Evolutionary conservation across 306 rosid species (phyloP), one percentile per base, ranked within the genome.

Genomic region (Coriaria nepalensis): DNA sequence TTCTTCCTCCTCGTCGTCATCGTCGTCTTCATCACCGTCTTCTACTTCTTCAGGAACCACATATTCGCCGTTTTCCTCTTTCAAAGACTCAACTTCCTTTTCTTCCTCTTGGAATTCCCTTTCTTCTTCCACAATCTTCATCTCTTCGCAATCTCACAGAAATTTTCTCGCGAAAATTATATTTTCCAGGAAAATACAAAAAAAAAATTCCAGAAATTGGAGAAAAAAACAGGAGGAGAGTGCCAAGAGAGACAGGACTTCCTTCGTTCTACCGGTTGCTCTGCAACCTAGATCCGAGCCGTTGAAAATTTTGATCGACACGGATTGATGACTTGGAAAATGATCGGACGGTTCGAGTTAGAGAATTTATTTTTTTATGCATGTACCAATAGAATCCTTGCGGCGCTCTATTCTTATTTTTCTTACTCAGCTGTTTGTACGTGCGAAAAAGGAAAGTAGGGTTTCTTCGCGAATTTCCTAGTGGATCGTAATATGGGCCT

Each of bases 181-280:
- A 51, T 12, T 49, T 39, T 10, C 50, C 10, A 8, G 62, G 54
- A 59, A 13, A 32, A 47, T 9, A 20, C 11, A 15, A 45, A 45
- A 10, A 56, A 44, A 44, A 34, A 35, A 14, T 46, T 58, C 53
- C 36, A 37, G 45, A 40, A 63, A 52, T 49, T 54, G 70, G 63
- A 42, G 49, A 74, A 65, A 48, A 49, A 38, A 33, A 47, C 46
- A 58, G 65, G 43, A 35, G 55, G 47, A 13, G 13, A 13, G 50
- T 32, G 44, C 6, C 49, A 11, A 40, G 61, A 50, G 56, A 52
- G 78, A 51, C 53, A 54, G 62, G 63, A 78, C 67, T 76, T 73
- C 78, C 74, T 72, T 77, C 79, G 82, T 57, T 62, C 66, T 57
- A 65, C 81, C 86, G 78, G 88, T 75, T 56, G 45, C 86, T 74